These are phyloP conservation scores for Peniophora sp. DNA, from an alignment of 1,284 basidiomycete genomes.

Conservation along the genomic window DNA sequence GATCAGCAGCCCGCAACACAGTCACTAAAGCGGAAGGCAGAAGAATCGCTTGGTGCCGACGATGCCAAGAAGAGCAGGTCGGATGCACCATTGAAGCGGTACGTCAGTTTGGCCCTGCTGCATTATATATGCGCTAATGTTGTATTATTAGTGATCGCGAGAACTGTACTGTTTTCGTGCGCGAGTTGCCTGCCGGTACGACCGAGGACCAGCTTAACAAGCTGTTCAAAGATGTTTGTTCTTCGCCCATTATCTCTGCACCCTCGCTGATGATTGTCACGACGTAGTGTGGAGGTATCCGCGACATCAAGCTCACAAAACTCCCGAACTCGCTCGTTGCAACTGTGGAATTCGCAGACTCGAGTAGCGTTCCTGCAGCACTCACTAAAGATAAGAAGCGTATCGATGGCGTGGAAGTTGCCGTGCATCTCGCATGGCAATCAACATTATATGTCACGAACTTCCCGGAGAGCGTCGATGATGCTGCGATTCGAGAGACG, in stretches of 20 bases:
- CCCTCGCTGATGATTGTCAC: slow-evolving; percentile 5
- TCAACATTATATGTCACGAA: slow-evolving; percentile 97
- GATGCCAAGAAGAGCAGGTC: slow-evolving; percentile 51
- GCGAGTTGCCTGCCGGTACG: slow-evolving; percentile 53
- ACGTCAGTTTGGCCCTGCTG: slow-evolving; percentile 9
- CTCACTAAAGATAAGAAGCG: slow-evolving; percentile 92
- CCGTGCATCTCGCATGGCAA: slow-evolving; percentile 86
- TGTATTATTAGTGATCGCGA: slow-evolving; percentile 78
- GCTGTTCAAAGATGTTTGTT: slow-evolving; percentile 76
- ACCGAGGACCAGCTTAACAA: slow-evolving; percentile 59
- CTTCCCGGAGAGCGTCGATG: slow-evolving; percentile 85
- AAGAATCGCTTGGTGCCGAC: slow-evolving; percentile 35
- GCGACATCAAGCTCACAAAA: slow-evolving; percentile 70
- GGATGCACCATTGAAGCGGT: slow-evolving; percentile 60
- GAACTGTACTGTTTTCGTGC: slow-evolving; percentile 87
- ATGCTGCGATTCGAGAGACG: slow-evolving; percentile 64
- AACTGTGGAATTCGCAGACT: slow-evolving; percentile 72
- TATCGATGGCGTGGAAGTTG: slow-evolving; percentile 64
- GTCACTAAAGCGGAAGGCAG: slow-evolving; percentile 56
- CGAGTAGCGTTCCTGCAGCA: slow-evolving; percentile 75
- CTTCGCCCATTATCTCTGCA: background rate
- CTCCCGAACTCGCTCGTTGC: slow-evolving; percentile 56
- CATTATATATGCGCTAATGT: background rate
- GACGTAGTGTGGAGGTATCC: slow-evolving; percentile 83
- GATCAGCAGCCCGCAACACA: slow-evolving; percentile 26